Conservation (phyloP, 2,329 filamentous ascomycete species). For the Claviceps pazoutovae region DNA sequence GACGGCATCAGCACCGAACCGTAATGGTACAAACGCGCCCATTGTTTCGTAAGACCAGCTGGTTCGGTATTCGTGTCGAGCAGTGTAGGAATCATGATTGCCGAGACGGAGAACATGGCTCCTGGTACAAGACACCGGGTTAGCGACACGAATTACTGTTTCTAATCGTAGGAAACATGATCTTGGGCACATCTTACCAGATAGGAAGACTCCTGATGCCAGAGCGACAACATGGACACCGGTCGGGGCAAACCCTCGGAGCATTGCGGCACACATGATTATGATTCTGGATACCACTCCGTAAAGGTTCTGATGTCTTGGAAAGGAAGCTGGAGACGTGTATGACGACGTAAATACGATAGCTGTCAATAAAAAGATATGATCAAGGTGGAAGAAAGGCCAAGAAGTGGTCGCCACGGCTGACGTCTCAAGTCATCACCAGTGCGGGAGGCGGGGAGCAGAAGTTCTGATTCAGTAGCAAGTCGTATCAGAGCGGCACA, state of each 20-base stretch:
- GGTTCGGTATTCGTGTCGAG: slow-evolving; percentile 3
- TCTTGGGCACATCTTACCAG: neutral
- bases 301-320: too few species aligned
- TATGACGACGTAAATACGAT: too few species aligned
- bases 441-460: too few species aligned
- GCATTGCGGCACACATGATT: neutral
- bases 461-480: too few species aligned
- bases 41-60: neutral
- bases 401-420: too few species aligned
- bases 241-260: neutral
- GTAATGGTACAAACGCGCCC: slow-evolving; percentile 7
- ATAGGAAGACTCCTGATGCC: slow-evolving; percentile 1
- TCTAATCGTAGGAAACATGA: too few species aligned
- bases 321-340: too few species aligned
- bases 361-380: too few species aligned
- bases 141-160: neutral
- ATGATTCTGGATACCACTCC: neutral
- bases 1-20: slow-evolving; percentile 4
- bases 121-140: neutral
- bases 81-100: slow-evolving; percentile 2
- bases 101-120: slow-evolving; percentile 6
- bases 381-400: too few species aligned
- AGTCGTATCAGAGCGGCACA: too few species aligned
- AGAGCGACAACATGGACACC: neutral
- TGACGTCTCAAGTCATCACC: too few species aligned